A percentile compares a stretch with the other conserved stretches of the same genome.
Conservation (phyloP, 2,329 filamentous ascomycete genomes). For the Tolypocladium paradoxum region DNA sequence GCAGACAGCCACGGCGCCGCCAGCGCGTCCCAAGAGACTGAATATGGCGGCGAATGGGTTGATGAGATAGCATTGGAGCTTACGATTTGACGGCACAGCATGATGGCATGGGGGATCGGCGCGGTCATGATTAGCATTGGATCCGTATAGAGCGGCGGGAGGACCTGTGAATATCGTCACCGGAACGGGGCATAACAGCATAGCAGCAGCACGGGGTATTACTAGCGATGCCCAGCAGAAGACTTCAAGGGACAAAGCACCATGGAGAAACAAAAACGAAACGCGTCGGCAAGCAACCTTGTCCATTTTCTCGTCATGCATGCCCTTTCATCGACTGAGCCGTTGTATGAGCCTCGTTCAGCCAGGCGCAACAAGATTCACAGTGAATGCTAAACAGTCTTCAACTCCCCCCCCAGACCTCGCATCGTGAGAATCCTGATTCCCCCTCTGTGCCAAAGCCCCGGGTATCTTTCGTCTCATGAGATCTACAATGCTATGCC, state of each 20-base stretch:
- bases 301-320: background rate
- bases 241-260: background rate
- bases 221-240: background rate
- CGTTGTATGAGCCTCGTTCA: background rate
- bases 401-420: background rate
- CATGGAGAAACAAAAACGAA: background rate
- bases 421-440: background rate
- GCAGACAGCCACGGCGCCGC: background rate
- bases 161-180: background rate
- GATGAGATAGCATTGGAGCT: conserved; percentile 24
- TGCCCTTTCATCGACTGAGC: too few species aligned
- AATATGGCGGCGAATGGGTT: conserved; percentile 27
- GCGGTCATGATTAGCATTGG: background rate
- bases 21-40: conserved; percentile 23
- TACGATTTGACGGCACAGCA: conserved; percentile 4
- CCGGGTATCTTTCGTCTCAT: background rate
- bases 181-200: background rate
- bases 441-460: background rate
- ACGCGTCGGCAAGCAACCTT: background rate
- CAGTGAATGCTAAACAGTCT: background rate
- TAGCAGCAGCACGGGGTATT: background rate
- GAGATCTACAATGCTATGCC: background rate
- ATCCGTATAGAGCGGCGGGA: background rate
- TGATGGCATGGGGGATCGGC: background rate
- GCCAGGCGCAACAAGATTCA: background rate